Base-by-base conservation (phyloP, 257 asterid species). In the Catharanthus roseus region DNA sequence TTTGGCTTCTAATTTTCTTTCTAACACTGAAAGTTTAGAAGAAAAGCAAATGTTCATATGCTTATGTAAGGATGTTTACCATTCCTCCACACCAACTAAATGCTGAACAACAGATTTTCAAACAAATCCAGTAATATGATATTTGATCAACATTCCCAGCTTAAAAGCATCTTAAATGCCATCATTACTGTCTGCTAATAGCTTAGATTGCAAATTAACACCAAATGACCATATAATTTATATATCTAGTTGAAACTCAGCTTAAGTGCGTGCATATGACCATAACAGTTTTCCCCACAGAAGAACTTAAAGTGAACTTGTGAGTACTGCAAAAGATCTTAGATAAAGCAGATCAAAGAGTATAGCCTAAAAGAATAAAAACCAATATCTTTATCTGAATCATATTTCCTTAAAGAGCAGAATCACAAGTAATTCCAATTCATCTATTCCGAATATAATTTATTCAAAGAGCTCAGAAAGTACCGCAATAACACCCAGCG, bases 401-500 rank as follows among this genome's bases (percentile, higher is more conserved):
- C 24, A 18, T 23, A 49, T 5, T 49, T 15, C 4, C 55, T 31
- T 0, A 15, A 1, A 49, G 8, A 13, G 56, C 18, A 21, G 11
- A 38, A 10, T 2, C 26, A 54, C 13, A 62, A 4, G 47, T 38
- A 64, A 1, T 36, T 72, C 33, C 42, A 51, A 18, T 55, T 38
- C 65, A 55, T n/a, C 10, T 13, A 55, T 70, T 28, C n/a, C 28
- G 10, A 15, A 39, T 38, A 23, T 6, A 53, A 61, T 9, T 53
- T 31, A 33, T 29, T 58, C 68, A 24, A 3, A 36, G 26, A 42
- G 18, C 3, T 29, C 13, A 33, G 12, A 56, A 55, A 47, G 71
- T 90, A 93, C 98, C 97, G 85, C 96, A 91, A 65, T 93, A 93
- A 78, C 89, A 86, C 13, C 89, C 96, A 53, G 99, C 82, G 72